These are phyloP conservation scores for Inga laurina DNA, from an alignment of 306 rosid genomes.

Conservation along the genomic window DNA sequence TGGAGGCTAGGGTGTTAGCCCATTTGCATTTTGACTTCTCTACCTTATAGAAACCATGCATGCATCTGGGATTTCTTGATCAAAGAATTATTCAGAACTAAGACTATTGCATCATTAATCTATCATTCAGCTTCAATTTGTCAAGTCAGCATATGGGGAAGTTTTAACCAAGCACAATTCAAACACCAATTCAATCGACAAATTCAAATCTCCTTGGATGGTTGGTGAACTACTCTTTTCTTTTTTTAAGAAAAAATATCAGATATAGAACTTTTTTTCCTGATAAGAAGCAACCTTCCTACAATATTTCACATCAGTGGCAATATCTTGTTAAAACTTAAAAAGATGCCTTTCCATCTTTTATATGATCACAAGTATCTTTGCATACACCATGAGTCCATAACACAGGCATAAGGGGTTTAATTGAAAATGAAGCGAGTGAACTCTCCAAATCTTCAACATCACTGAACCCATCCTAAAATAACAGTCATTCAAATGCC, in stretches of 20 bases:
- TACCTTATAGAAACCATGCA: conserved; percentile 6
- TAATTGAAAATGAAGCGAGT: conserved; percentile 79
- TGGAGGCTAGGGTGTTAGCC: neutral
- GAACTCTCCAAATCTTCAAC: conserved; percentile 80
- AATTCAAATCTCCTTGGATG: neutral
- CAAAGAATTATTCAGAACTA: conserved; percentile 7
- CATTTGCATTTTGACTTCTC: conserved; percentile 27
- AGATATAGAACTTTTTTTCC: neutral
- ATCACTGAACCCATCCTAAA: conserved; percentile 70
- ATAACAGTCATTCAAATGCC: conserved; percentile 14
- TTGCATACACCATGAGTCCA: neutral
- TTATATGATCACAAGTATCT: conserved; percentile 1
- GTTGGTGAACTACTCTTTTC: neutral
- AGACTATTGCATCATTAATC: neutral
- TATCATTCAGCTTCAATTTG: neutral
- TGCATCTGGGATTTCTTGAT: neutral
- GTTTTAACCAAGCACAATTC: neutral
- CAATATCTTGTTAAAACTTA: neutral
- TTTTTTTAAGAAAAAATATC: neutral
- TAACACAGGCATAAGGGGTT: conserved; percentile 38
- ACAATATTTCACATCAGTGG: neutral
- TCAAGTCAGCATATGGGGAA: neutral
- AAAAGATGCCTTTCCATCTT: neutral
- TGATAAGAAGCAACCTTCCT: neutral
- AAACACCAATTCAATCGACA: neutral